Percentiles rank a stretch among this genome's conserved stretches.
These are phyloP conservation scores for Austroboletus niveus DNA, from an alignment of 1,284 basidiomycete genomes.

Conservation along the genomic window DNA sequence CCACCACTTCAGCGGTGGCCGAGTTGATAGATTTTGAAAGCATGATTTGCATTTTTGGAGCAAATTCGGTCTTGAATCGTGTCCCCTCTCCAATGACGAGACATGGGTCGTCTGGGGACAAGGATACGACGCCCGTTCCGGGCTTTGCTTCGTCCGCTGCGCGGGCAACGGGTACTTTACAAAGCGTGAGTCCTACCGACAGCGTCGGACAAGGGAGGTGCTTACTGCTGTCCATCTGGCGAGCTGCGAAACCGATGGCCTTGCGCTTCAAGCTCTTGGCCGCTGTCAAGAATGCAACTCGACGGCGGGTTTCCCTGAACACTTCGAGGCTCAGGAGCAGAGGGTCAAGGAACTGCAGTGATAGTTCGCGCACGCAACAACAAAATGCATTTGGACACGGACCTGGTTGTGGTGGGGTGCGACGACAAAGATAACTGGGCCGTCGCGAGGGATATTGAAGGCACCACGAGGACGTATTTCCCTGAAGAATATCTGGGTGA, in stretches of 20 bases:
- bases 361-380: constrained; percentile 5
- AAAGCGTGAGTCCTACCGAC: constrained; percentile 9
- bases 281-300: constrained; percentile 91
- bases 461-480: constrained; percentile 94
- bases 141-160: constrained; percentile 87
- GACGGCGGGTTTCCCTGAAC: constrained; percentile 78
- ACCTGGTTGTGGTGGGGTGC: constrained; percentile 98
- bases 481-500: constrained; percentile 96
- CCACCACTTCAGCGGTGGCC: constrained; percentile 79
- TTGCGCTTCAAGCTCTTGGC: constrained; percentile 86
- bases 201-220: constrained; percentile 18
- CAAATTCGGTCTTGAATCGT: constrained; percentile 76
- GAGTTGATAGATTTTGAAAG: constrained; percentile 83
- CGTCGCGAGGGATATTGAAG: constrained; percentile 90
- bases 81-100: constrained; percentile 82
- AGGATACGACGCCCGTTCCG: constrained; percentile 72
- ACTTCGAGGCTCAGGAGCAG: constrained; percentile 88
- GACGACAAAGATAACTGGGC: constrained; percentile 94
- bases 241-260: constrained; percentile 81
- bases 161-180: constrained; percentile 85
- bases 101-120: constrained; percentile 77
- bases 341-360: constrained; percentile 87
- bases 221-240: constrained; percentile 91
- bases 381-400: constrained; percentile 22
- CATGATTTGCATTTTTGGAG: constrained; percentile 84